phyloP scores from a whole-genome alignment of 495 filamentous ascomycete species.

The Cercophora scortea region DNA sequence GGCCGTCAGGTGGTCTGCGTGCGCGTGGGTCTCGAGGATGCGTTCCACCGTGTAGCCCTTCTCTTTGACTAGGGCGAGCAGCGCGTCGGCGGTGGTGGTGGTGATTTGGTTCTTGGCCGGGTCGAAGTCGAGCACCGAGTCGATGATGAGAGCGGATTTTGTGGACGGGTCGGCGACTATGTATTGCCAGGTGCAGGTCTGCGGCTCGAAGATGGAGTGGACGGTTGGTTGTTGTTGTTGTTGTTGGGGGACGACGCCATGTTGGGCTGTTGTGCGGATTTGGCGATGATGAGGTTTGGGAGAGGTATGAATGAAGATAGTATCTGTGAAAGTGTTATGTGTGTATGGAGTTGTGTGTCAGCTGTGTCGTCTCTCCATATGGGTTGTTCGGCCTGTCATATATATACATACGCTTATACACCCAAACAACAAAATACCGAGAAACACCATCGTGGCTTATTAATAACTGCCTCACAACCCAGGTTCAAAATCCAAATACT shows the following conservation, averaged over 20 bases:
- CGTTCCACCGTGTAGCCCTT: constrained; percentile 38
- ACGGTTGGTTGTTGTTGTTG: constrained; percentile 12
- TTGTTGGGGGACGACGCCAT: not conserved
- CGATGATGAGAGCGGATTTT: constrained; percentile 44
- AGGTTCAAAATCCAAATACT: no score
- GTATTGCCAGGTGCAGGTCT: constrained; percentile 52
- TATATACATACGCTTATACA: no score
- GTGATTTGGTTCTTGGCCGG: constrained; percentile 35
- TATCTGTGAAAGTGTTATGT: no score
- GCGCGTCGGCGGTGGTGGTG: constrained; percentile 39
- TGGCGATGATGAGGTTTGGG: not conserved
- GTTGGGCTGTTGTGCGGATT: not conserved
- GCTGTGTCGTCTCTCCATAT: no score
- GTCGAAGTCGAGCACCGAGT: constrained; percentile 53
- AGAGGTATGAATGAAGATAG: not conserved
- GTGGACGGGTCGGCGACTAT: constrained; percentile 47
- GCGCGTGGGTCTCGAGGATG: constrained; percentile 54
- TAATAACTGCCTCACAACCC: no score
- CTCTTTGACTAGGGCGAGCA: constrained; percentile 34
- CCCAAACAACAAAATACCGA: no score
- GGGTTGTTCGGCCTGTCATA: no score
- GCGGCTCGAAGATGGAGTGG: constrained; percentile 27
- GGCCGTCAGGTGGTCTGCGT: constrained; percentile 57
- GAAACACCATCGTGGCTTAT: no score
- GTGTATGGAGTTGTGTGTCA: no score